Evolutionary conservation across 2,329 filamentous ascomycete species (phyloP), one percentile per base, ranked within the genome.

Genomic region (Daldinia sp.): DNA sequence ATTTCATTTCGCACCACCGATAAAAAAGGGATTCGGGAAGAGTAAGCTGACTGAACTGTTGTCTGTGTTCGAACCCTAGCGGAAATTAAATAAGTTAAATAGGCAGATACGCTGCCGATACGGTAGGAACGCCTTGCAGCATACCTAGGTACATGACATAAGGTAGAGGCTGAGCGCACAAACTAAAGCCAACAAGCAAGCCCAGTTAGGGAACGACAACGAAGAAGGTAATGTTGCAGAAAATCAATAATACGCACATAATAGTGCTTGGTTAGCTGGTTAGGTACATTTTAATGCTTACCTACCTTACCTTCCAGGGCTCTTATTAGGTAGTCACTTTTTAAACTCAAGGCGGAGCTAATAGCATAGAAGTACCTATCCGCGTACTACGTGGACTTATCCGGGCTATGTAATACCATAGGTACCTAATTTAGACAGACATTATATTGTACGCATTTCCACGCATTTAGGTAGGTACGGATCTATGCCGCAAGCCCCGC

Each of bases 51-150:
- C 46, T 51, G 13, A 15, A 15, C 12, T 13, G 33, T 9, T 9
- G 10, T 10, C 33, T 35, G 10, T 7, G 10, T 33, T 51, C 15
- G 15, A 26, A 26, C 46, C 26, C 46, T 51, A 51, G 46, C 46
- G 46, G 46, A 51, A 33, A 51, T 51, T 51, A 51, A 51, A 51
- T 33, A 35, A 35, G 35, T 33, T 3, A 33, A 9, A 9, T 15
- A 39, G 12, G 13, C 13, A 13, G 12, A 39, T 39, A 39, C 35
- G 35, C 7, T 10, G 35, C 7, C 3, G 35, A 13, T 37, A 50
- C 46, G 15, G 46, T 33, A 51, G 46, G 46, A 51, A 51, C 28
- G 26, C 26, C 35, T 39, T 51, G 46, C 26, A 18, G 46, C 26
- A 18, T 26, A 23, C 20, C 20, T 23, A 23, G n/a, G n/a, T n/a